phyloP scores from a whole-genome alignment of 176 grass and related monocot species.

The Aegilops umbellulata region DNA sequence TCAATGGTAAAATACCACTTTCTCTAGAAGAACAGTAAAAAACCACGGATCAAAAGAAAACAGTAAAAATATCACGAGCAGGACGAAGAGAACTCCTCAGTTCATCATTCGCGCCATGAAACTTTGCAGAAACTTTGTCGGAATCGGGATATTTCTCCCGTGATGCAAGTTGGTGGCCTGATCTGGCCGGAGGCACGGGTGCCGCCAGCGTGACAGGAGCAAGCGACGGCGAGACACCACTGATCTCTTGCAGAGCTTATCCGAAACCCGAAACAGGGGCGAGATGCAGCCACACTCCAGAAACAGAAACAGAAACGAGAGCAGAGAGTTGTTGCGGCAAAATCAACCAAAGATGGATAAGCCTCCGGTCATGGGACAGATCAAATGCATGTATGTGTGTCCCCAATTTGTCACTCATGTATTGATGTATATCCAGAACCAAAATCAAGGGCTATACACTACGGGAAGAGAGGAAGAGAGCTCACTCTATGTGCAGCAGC shows the following conservation, averaged over 20 bases:
- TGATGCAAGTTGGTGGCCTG: neutral
- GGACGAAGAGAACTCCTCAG: neutral
- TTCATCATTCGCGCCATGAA: neutral
- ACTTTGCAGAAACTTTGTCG: neutral
- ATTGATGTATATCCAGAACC: neutral
- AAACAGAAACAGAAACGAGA: slow-evolving; percentile 15
- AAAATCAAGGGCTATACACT: no score
- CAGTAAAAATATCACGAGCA: neutral
- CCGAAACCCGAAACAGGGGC: neutral
- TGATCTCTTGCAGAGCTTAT: slow-evolving; percentile 4
- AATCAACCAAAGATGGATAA: neutral
- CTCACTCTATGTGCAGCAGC: neutral
- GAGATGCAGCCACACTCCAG: neutral
- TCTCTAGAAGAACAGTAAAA: no score
- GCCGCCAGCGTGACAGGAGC: slow-evolving; percentile 20
- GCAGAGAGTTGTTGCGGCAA: neutral
- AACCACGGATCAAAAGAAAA: no score
- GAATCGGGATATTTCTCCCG: no score
- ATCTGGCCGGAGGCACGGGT: neutral
- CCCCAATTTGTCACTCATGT: neutral
- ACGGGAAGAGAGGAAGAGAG: neutral
- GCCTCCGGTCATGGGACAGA: neutral
- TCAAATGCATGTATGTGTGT: neutral
- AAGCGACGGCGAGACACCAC: neutral
- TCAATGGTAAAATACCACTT: no score